phyloP scores from a whole-genome alignment of 306 rosid genomes.

The Cicer yamashitae region DNA sequence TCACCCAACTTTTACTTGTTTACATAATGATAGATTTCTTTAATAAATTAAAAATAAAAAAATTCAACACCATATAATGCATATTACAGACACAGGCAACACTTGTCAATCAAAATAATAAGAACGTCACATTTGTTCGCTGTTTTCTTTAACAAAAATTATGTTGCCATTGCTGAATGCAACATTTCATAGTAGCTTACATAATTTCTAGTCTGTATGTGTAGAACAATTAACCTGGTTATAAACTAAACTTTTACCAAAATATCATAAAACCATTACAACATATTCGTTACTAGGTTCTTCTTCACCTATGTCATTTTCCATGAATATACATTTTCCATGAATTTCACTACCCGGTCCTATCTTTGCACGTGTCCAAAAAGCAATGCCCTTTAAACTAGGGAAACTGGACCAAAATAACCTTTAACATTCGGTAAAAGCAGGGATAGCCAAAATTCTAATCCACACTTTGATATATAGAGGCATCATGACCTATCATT shows the following conservation, averaged over 20 bases:
- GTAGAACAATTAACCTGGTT: conserved; percentile 19
- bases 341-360: conserved; percentile 43
- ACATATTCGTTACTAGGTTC: conserved; percentile 20
- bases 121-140: background rate
- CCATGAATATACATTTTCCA: conserved; percentile 51
- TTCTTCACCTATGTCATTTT: conserved; percentile 39
- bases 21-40: background rate
- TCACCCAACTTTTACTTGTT: background rate
- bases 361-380: conserved; percentile 44
- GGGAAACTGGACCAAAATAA: conserved; percentile 44
- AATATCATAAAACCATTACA: conserved; percentile 15
- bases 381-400: conserved; percentile 42
- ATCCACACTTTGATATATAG: conserved; percentile 21
- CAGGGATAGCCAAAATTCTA: conserved; percentile 18
- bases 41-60: background rate
- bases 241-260: conserved; percentile 28
- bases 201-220: conserved; percentile 29
- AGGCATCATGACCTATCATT: conserved; percentile 62
- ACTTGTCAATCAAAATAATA: background rate
- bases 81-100: conserved; percentile 6
- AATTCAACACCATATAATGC: background rate
- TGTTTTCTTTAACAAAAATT: conserved; percentile 7
- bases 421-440: conserved; percentile 9
- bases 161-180: background rate
- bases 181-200: conserved; percentile 11